Percentiles rank a stretch among this genome's conserved stretches.
Evolutionary conservation across 208 protist species (phyloP).

Genomic region (Acanthamoeba quina): DNA sequence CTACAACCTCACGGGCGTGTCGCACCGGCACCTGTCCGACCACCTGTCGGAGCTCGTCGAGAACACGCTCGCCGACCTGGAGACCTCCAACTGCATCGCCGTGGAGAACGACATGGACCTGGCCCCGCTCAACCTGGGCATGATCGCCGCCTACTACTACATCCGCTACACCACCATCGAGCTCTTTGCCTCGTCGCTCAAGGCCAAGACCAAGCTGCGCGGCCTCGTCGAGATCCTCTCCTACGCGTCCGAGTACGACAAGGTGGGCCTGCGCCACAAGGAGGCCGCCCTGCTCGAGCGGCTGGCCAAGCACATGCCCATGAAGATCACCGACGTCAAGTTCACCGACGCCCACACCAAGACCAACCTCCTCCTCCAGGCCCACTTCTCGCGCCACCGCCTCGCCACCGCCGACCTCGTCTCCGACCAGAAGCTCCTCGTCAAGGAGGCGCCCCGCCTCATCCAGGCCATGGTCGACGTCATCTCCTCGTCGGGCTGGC

Average conservation of each 20-base stretch:
- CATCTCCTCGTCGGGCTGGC: slow-evolving; percentile 94
- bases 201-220: slow-evolving; percentile 75
- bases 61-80: slow-evolving; percentile 68
- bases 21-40: slow-evolving; percentile 74
- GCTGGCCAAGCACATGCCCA: slow-evolving; percentile 84
- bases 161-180: slow-evolving; percentile 96
- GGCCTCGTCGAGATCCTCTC: slow-evolving; percentile 91
- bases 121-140: slow-evolving; percentile 92
- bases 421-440: slow-evolving; percentile 97
- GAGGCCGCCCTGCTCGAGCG: slow-evolving; percentile 97
- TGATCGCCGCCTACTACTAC: slow-evolving; percentile 99
- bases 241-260: slow-evolving; percentile 96
- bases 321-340: slow-evolving; percentile 86
- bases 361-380: slow-evolving; percentile 97
- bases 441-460: slow-evolving; percentile 98
- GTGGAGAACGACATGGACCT: slow-evolving; percentile 71
- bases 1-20: slow-evolving; percentile 96
- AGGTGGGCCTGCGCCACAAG: slow-evolving; percentile 97
- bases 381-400: slow-evolving; percentile 93
- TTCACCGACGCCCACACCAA: slow-evolving; percentile 97
- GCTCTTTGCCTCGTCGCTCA: slow-evolving; percentile 93
- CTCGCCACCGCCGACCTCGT: slow-evolving; percentile 98
- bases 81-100: slow-evolving; percentile 72
- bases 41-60: slow-evolving; percentile 84
- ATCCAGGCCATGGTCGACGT: slow-evolving; percentile 95